Evolutionary conservation across 2,329 filamentous ascomycete genomes (phyloP), one percentile per base, ranked within the genome.

Genomic region (Trichoderma sp.): DNA sequence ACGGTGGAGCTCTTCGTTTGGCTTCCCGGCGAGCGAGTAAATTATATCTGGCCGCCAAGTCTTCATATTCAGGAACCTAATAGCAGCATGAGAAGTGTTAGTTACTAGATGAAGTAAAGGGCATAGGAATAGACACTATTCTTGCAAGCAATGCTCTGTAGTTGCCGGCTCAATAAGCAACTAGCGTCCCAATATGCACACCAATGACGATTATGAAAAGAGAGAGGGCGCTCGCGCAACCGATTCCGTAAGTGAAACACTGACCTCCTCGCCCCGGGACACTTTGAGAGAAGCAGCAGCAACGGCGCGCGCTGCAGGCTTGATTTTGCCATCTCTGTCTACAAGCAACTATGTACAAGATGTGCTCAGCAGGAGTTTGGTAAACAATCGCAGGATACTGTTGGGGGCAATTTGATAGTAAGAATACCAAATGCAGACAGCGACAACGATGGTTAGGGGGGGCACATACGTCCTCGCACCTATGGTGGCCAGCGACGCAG

Each of bases 311-410:
- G 69, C 69, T 55, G 69, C 69, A 30, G 69, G 69, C 69, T 69
- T 69, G 66, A 70, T 70, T 56, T 60, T 65, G 66, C 66, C 69
- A 68, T 70, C 69, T 61, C 68, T 65, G 69, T 70, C 69, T 68
- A 70, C 69, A 13, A 70, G 69, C 26, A 70, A 32, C 69, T 70
- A 70, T 60, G 58, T 69, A 69, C 68, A 69, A 46, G 63, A 69
- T 30, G 51, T 55, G 56, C 60, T 67, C 63, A 69, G 61, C 63
- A 69, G 60, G 63, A 69, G 63, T 69, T 14, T 64, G 56, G 39
- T 43, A 59, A 65, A 16, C 14, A 55, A 49, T n/a, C 16, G 14
- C 8, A 55, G 32, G 32, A n/a, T 26, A 51, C 46, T 37, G 58
- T 14, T 21, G 46, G 28, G 39, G 30, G 49, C 26, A 55, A 21